A percentile compares a stretch with the other conserved stretches of the same genome.
Evolutionary conservation across 768 basidiomycete genomes (phyloP).

Genomic region (Termitomyces sp.): DNA sequence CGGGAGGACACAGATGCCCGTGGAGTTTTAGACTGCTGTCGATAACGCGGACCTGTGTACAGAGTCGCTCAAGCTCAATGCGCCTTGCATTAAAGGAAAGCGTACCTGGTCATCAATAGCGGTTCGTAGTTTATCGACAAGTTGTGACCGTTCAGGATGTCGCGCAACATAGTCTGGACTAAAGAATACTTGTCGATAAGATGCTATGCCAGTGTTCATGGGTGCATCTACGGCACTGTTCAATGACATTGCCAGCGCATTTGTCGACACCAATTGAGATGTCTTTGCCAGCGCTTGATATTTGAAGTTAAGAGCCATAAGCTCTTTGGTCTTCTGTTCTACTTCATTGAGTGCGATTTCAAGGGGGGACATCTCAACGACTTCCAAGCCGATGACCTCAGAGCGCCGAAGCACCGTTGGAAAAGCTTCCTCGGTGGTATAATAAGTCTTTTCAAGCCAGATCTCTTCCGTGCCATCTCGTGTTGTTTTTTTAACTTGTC

Average conservation of each 20-base stretch:
- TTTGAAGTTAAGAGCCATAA: constrained; percentile 58
- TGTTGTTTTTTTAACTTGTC: constrained; percentile 58
- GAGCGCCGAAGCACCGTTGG: constrained; percentile 89
- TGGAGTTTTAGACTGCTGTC: constrained; percentile 83
- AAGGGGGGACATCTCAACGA: constrained; percentile 79
- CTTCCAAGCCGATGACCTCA: constrained; percentile 67
- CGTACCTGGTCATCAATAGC: constrained; percentile 81
- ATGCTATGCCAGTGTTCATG: constrained; percentile 65
- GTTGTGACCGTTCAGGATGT: constrained; percentile 63
- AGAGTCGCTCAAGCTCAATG: neutral
- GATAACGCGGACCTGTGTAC: constrained; percentile 62
- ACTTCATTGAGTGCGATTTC: constrained; percentile 81
- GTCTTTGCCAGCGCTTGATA: constrained; percentile 80
- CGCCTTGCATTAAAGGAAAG: neutral
- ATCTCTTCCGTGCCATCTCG: constrained; percentile 65
- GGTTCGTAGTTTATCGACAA: constrained; percentile 64
- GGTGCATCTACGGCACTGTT: constrained; percentile 87
- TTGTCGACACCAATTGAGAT: constrained; percentile 65
- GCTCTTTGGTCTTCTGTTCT: constrained; percentile 72
- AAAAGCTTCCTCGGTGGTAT: constrained; percentile 82
- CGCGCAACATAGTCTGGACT: constrained; percentile 57
- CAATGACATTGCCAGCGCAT: constrained; percentile 77
- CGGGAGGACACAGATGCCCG: constrained; percentile 71
- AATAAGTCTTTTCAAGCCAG: constrained; percentile 88
- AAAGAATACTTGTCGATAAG: constrained; percentile 76